Evolutionary conservation across 441 rosid species (phyloP).

Genomic region (Adansonia grandidieri): DNA sequence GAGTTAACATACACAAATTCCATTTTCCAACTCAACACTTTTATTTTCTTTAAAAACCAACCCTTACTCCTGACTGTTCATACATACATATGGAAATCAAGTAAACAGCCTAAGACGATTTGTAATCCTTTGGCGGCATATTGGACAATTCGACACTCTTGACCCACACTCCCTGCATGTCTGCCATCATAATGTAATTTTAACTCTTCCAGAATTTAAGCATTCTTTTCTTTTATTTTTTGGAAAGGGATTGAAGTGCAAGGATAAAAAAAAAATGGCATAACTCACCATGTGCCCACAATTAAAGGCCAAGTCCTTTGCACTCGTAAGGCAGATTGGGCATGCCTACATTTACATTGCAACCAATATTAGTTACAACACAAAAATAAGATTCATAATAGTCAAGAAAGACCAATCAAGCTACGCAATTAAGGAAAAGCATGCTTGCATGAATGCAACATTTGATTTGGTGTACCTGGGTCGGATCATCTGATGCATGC

Average conservation of each 20-base stretch:
- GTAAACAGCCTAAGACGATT: conserved; percentile 65
- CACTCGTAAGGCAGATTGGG: conserved; percentile 72
- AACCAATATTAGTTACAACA: not conserved
- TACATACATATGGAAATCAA: conserved; percentile 28
- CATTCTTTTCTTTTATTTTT: not conserved
- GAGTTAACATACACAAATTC: no score
- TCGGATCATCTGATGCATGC: conserved; percentile 41
- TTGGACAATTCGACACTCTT: conserved; percentile 66
- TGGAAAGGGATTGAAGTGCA: not conserved
- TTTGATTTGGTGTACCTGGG: conserved; percentile 44
- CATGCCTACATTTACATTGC: conserved; percentile 48
- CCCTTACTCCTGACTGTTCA: not conserved
- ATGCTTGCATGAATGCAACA: not conserved
- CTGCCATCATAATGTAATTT: conserved; percentile 38
- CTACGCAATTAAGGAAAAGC: not conserved
- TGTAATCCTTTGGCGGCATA: conserved; percentile 68
- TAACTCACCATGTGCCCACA: conserved; percentile 82
- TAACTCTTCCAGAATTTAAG: not conserved
- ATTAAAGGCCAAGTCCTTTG: conserved; percentile 66
- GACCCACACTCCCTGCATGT: conserved; percentile 72
- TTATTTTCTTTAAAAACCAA: not conserved
- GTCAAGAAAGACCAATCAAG: not conserved
- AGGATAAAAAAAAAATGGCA: not conserved
- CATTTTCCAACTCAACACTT: no score
- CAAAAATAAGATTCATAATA: not conserved